A percentile compares a stretch with the other conserved stretches of the same genome.
Conservation (phyloP, 2,329 filamentous ascomycete species). For the Plectosphaerella cucumerina region DNA sequence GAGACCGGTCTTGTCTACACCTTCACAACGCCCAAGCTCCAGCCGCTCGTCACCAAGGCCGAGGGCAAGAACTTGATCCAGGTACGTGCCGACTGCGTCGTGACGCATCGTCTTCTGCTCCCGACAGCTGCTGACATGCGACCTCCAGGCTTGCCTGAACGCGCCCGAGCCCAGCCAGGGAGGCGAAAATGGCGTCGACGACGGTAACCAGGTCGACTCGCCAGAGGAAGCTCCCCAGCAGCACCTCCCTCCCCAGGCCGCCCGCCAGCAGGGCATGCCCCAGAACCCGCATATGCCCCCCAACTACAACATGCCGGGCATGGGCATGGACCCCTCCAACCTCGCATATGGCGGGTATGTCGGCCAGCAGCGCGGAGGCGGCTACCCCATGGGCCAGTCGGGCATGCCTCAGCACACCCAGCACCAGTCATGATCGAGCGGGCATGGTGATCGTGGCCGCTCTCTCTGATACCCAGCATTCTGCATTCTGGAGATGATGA, state of each 20-base stretch:
- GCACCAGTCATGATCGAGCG: constrained; percentile 62
- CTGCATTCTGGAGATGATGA: constrained; percentile 40
- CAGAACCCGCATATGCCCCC: constrained; percentile 59
- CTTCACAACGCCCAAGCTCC: constrained; percentile 96
- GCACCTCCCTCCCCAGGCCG: constrained; percentile 65
- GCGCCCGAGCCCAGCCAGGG: constrained; percentile 84
- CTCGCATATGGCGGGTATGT: constrained; percentile 82
- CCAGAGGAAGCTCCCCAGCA: constrained; percentile 81
- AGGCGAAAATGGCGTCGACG: constrained; percentile 77
- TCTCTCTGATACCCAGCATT: constrained; percentile 54
- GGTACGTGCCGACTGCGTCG: constrained; percentile 48
- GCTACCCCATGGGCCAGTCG: constrained; percentile 73
- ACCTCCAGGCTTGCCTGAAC: constrained; percentile 83
- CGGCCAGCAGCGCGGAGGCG: constrained; percentile 66
- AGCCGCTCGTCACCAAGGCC: constrained; percentile 95
- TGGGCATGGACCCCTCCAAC: constrained; percentile 71
- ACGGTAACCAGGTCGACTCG: constrained; percentile 74
- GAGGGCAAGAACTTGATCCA: constrained; percentile 99
- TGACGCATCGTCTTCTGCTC: neutral
- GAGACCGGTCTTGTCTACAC: constrained; percentile 97
- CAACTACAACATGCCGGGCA: constrained; percentile 53
- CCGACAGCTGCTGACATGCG: neutral
- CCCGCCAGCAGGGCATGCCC: constrained; percentile 60
- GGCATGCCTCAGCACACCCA: constrained; percentile 80
- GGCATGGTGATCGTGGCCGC: constrained; percentile 17